Conservation (phyloP, 2,329 filamentous ascomycete species). For the Clonostachys rhizophaga region DNA sequence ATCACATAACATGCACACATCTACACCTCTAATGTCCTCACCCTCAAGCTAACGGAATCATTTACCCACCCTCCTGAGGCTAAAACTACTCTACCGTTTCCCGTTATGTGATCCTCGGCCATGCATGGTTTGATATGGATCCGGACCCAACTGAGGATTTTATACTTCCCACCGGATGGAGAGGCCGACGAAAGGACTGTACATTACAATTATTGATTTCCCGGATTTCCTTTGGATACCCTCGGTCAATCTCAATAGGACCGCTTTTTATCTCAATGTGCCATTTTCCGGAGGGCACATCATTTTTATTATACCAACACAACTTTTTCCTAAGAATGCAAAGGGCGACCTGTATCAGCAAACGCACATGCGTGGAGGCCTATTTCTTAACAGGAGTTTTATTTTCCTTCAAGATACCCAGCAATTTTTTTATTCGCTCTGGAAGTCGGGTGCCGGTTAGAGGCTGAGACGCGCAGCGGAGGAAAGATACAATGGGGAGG, state of each 20-base stretch:
- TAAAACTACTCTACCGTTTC: neutral
- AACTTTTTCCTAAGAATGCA: constrained; percentile 1
- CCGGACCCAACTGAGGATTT: constrained; percentile 1
- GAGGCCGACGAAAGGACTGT: constrained; percentile 1
- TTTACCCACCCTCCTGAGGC: neutral
- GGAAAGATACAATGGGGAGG: neutral
- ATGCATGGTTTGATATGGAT: neutral
- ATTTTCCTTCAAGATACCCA: constrained; percentile 4
- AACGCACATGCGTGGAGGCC: neutral
- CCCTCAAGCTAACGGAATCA: neutral
- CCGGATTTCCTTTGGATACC: constrained; percentile 1
- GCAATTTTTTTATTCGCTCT: neutral
- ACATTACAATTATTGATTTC: constrained; percentile 1
- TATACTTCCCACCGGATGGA: constrained; percentile 1
- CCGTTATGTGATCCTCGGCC: neutral
- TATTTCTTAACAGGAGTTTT: neutral
- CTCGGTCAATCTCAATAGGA: neutral
- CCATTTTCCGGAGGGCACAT: neutral
- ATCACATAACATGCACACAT: neutral
- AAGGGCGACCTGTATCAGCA: constrained; percentile 3
- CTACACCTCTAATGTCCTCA: neutral
- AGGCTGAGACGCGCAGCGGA: neutral
- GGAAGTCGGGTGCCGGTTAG: neutral
- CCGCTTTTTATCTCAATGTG: neutral
- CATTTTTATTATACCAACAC: neutral